Evolutionary conservation across 257 asterid genomes (phyloP).

Genomic region (Galeopsis tetrahit): DNA sequence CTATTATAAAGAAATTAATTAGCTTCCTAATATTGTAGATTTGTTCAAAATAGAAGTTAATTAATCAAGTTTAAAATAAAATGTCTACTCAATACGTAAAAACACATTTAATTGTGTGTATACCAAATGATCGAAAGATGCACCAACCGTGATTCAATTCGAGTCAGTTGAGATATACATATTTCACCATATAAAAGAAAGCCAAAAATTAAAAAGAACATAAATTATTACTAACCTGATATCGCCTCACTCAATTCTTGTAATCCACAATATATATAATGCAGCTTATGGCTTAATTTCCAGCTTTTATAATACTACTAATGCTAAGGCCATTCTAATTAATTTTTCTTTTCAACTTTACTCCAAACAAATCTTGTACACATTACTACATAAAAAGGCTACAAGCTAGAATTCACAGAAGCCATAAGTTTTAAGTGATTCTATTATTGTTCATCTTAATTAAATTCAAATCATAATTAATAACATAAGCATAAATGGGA

Average conservation of each 20-base stretch:
- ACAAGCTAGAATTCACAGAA: constrained; percentile 7
- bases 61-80: too few relatives aligned
- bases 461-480: neutral
- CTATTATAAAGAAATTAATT: too few relatives aligned
- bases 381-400: neutral
- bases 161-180: too few relatives aligned
- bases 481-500: constrained; percentile 1
- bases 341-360: constrained; percentile 15
- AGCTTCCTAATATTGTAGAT: too few relatives aligned
- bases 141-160: too few relatives aligned
- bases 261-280: neutral
- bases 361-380: neutral
- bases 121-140: too few relatives aligned
- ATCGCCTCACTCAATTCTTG: neutral
- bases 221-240: too few relatives aligned
- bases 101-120: too few relatives aligned
- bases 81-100: too few relatives aligned
- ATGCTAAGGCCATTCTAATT: neutral
- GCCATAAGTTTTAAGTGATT: neutral
- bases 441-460: neutral
- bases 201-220: too few relatives aligned
- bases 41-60: too few relatives aligned
- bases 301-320: constrained; percentile 11
- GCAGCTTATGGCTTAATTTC: neutral
- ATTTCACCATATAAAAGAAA: too few relatives aligned